phyloP scores from a whole-genome alignment of 352 stramenopile genomes.

The Pilasporangium apinafurcum region DNA sequence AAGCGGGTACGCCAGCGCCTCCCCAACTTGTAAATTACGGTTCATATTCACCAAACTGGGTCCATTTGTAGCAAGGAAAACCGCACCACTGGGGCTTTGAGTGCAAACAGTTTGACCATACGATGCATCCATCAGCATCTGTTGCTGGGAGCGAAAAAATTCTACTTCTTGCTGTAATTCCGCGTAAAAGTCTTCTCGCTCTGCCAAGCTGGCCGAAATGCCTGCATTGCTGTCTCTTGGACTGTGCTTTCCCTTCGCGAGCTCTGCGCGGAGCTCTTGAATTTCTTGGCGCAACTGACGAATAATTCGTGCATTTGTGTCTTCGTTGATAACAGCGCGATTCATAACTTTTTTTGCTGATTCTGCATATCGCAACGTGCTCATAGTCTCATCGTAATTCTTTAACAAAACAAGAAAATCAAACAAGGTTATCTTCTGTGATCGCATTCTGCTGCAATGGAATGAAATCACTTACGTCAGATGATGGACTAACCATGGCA shows the following conservation, averaged over 20 bases:
- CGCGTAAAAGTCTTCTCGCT: constrained; percentile 40
- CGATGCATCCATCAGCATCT: constrained; percentile 5
- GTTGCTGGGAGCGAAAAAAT: constrained; percentile 27
- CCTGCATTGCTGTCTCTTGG: constrained; percentile 13
- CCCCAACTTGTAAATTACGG: constrained; percentile 13
- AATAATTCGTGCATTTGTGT: constrained; percentile 76
- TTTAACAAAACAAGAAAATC: constrained; percentile 6
- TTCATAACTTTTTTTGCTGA: constrained; percentile 84
- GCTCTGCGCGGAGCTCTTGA: constrained; percentile 34
- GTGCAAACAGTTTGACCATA: no score
- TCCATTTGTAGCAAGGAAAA: no score
- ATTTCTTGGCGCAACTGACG: constrained; percentile 73
- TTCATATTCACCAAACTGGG: constrained; percentile 46
- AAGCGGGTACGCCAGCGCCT: constrained; percentile 37
- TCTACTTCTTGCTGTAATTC: constrained; percentile 46
- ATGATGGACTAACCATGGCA: constrained; percentile 72
- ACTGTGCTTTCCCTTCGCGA: constrained; percentile 22
- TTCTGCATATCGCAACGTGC: constrained; percentile 76
- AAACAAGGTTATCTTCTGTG: no score
- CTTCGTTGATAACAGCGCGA: constrained; percentile 73
- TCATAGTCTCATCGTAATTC: constrained; percentile 86
- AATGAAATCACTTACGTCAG: constrained; percentile 27
- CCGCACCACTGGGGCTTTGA: no score
- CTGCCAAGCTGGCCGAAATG: constrained; percentile 14
- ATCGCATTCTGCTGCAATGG: neutral